Percentiles rank a stretch among this genome's conserved stretches.
These are phyloP conservation scores for Pythium oligandrum DNA, from an alignment of 352 stramenopile genomes.

Conservation along the genomic window DNA sequence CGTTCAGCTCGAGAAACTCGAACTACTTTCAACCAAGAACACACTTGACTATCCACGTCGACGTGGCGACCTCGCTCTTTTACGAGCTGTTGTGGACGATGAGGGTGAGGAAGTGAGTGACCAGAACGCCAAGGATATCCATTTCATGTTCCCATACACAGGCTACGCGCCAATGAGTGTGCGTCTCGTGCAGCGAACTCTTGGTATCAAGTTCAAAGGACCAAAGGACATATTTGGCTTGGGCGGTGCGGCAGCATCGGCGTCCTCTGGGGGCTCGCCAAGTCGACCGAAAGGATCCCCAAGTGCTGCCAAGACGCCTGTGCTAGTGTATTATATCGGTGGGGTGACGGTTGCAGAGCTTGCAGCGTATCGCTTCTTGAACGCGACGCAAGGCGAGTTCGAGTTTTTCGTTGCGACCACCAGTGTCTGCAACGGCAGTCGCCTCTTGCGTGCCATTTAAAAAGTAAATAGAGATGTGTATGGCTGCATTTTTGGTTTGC, in stretches of 20 bases:
- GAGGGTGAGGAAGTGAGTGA: conserved; percentile 22
- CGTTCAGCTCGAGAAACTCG: conserved; percentile 68
- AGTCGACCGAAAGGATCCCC: conserved; percentile 11
- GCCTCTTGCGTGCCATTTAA: conserved; percentile 42
- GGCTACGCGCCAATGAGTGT: conserved; percentile 83
- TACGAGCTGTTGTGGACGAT: conserved; percentile 7
- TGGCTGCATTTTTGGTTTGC: too few relatives aligned
- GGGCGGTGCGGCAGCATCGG: conserved; percentile 10
- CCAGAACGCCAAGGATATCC: conserved; percentile 67
- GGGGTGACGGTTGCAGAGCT: conserved; percentile 82
- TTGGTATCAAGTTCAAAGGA: conserved; percentile 65
- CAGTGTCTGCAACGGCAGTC: conserved; percentile 66
- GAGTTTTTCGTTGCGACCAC: conserved; percentile 69
- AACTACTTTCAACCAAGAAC: conserved; percentile 52
- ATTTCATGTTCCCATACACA: conserved; percentile 86
- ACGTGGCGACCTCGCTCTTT: conserved; percentile 17
- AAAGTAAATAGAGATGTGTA: not conserved
- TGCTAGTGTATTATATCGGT: conserved; percentile 83
- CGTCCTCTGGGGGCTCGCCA: conserved; percentile 2
- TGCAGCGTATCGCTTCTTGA: conserved; percentile 70
- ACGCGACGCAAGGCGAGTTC: conserved; percentile 55
- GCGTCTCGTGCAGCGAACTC: conserved; percentile 65
- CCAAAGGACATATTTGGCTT: conserved; percentile 5
- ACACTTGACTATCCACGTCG: conserved; percentile 55
- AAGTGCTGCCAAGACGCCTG: conserved; percentile 12